Percentiles rank a stretch among this genome's conserved stretches.
Evolutionary conservation across 2,329 filamentous ascomycete genomes (phyloP).

Genomic region (Fusarium sp.): DNA sequence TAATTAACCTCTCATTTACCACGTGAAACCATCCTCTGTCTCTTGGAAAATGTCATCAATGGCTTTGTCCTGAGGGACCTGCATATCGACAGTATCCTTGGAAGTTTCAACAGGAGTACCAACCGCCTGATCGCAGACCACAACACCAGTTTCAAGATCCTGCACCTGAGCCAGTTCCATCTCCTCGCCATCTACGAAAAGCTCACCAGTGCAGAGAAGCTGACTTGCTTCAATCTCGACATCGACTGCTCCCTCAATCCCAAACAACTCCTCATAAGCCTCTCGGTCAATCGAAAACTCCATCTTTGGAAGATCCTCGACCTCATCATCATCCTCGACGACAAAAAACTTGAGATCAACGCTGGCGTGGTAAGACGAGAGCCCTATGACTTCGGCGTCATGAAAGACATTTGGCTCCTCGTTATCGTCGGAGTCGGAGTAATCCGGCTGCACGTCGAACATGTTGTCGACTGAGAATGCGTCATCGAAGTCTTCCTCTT

Average conservation of each 20-base stretch:
- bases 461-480: constrained; percentile 42
- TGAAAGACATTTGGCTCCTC: constrained; percentile 49
- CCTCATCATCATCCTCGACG: constrained; percentile 48
- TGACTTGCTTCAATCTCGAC: constrained; percentile 48
- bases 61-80: neutral
- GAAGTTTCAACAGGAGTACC: neutral
- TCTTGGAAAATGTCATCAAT: constrained; percentile 13
- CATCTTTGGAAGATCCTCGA: constrained; percentile 48
- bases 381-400: constrained; percentile 47
- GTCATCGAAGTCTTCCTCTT: constrained; percentile 3
- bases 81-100: neutral
- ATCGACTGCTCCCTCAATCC: constrained; percentile 44
- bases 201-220: constrained; percentile 38
- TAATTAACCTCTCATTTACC: neutral
- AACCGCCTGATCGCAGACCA: neutral
- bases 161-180: neutral
- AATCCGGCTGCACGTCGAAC: constrained; percentile 37
- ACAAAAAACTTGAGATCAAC: constrained; percentile 54
- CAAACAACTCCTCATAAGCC: constrained; percentile 47
- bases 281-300: constrained; percentile 53
- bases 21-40: constrained; percentile 35
- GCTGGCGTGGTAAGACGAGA: neutral
- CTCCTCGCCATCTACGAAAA: constrained; percentile 33
- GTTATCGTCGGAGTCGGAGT: constrained; percentile 42
- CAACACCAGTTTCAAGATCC: neutral